Conservation (phyloP, 2,329 filamentous ascomycete species). For the Aspergillus sp. region DNA sequence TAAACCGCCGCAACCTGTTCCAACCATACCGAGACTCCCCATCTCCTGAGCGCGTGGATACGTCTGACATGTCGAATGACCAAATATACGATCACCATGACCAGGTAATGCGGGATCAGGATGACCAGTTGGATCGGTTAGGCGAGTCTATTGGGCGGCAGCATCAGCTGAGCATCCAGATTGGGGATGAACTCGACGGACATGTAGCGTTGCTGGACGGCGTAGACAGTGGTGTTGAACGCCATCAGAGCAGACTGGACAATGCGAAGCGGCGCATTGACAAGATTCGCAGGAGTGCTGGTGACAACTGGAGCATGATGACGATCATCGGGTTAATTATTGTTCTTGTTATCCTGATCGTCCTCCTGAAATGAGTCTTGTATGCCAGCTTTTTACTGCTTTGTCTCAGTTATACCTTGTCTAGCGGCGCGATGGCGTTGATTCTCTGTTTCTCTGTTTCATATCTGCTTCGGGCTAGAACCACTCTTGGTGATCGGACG, state of each 20-base stretch:
- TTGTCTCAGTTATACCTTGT: slow-evolving; percentile 6
- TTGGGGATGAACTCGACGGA: slow-evolving; percentile 90
- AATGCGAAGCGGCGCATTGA: slow-evolving; percentile 72
- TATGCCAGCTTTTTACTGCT: neutral
- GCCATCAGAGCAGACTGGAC: slow-evolving; percentile 74
- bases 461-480: slow-evolving; percentile 3
- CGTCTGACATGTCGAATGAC: slow-evolving; percentile 67
- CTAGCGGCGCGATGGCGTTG: slow-evolving; percentile 9
- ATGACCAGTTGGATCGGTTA: slow-evolving; percentile 85
- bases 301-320: slow-evolving; percentile 84
- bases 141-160: slow-evolving; percentile 86
- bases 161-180: slow-evolving; percentile 89
- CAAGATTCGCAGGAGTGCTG: slow-evolving; percentile 69
- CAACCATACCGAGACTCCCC: slow-evolving; percentile 60
- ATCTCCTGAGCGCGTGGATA: slow-evolving; percentile 46
- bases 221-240: slow-evolving; percentile 76
- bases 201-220: slow-evolving; percentile 89
- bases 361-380: slow-evolving; percentile 65
- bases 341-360: slow-evolving; percentile 77
- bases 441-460: slow-evolving; percentile 4
- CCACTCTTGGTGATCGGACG: slow-evolving; percentile 1
- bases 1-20: slow-evolving; percentile 60
- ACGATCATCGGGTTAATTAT: slow-evolving; percentile 80
- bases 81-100: slow-evolving; percentile 85
- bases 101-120: slow-evolving; percentile 80